These are phyloP conservation scores for Pseudogymnoascus sp. DNA, from an alignment of 2,329 filamentous ascomycete genomes.

Conservation along the genomic window DNA sequence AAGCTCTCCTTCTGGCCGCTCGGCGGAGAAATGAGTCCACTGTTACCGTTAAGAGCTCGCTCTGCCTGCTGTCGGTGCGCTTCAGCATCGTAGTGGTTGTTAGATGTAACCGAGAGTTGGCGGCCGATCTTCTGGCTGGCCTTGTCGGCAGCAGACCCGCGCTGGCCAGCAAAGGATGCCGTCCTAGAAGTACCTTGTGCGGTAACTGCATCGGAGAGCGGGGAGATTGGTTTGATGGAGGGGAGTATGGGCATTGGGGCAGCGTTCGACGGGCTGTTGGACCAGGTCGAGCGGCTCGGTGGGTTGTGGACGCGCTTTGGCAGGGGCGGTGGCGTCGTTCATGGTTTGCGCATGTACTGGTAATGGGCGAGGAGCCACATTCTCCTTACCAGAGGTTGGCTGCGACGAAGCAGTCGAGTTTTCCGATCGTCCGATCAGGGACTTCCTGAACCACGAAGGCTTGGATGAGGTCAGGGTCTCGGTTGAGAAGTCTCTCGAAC, in stretches of 20 bases:
- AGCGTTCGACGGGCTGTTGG: slow-evolving; percentile 69
- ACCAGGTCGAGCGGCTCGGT: slow-evolving; percentile 90
- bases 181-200: slow-evolving; percentile 72
- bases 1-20: slow-evolving; percentile 88
- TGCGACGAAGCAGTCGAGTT: slow-evolving; percentile 55
- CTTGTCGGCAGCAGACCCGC: slow-evolving; percentile 50
- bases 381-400: slow-evolving; percentile 37
- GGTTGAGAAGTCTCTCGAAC: slow-evolving; percentile 53
- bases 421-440: slow-evolving; percentile 75
- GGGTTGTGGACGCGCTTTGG: slow-evolving; percentile 44
- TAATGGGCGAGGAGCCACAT: slow-evolving; percentile 39
- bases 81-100: slow-evolving; percentile 88
- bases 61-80: slow-evolving; percentile 87
- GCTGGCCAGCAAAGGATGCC: slow-evolving; percentile 42
- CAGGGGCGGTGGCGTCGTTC: slow-evolving; percentile 36
- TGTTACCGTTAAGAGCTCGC: slow-evolving; percentile 76
- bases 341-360: slow-evolving; percentile 37
- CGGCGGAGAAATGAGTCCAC: slow-evolving; percentile 67
- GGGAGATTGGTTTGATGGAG: slow-evolving; percentile 89
- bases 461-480: slow-evolving; percentile 61
- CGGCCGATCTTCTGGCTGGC: slow-evolving; percentile 85
- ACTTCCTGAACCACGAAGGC: slow-evolving; percentile 95
- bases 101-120: slow-evolving; percentile 86
- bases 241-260: slow-evolving; percentile 95
- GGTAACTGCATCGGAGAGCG: slow-evolving; percentile 88